Evolutionary conservation across 2,329 filamentous ascomycete species (phyloP).

Genomic region (Pseudocercospora fijiensis): DNA sequence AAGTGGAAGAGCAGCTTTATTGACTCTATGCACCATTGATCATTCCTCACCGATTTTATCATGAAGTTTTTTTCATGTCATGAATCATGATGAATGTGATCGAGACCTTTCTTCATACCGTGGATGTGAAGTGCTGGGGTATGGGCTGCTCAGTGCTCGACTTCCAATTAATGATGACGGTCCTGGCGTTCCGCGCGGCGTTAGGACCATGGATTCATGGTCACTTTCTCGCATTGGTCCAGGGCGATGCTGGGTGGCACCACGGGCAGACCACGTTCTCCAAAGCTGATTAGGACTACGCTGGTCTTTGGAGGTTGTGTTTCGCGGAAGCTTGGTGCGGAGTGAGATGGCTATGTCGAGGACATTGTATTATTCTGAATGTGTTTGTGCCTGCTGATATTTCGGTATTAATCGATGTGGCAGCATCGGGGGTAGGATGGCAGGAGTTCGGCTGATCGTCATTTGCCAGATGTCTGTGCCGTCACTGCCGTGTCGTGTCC

Average conservation of each 20-base stretch:
- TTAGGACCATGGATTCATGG: neutral
- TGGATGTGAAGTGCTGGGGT: neutral
- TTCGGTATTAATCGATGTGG: neutral
- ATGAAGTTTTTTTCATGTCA: neutral
- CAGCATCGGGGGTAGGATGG: neutral
- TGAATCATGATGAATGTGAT: neutral
- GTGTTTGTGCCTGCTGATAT: neutral
- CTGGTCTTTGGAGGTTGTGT: neutral
- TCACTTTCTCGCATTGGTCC: neutral
- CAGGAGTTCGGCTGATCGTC: conserved; percentile 4
- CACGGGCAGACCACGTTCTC: neutral
- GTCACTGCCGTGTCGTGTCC: neutral
- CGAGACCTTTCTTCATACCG: neutral
- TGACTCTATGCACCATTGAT: neutral
- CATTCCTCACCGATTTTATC: neutral
- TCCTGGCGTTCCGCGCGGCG: neutral
- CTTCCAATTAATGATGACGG: neutral
- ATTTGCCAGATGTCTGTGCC: neutral
- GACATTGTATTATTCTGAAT: neutral
- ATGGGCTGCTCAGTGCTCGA: neutral
- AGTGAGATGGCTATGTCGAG: neutral
- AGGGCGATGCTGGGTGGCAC: neutral
- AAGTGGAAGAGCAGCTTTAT: neutral
- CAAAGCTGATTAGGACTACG: neutral
- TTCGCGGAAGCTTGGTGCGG: neutral